phyloP scores from a whole-genome alignment of 2,329 filamentous ascomycete genomes.

The Colletotrichum lindemuthianum region DNA sequence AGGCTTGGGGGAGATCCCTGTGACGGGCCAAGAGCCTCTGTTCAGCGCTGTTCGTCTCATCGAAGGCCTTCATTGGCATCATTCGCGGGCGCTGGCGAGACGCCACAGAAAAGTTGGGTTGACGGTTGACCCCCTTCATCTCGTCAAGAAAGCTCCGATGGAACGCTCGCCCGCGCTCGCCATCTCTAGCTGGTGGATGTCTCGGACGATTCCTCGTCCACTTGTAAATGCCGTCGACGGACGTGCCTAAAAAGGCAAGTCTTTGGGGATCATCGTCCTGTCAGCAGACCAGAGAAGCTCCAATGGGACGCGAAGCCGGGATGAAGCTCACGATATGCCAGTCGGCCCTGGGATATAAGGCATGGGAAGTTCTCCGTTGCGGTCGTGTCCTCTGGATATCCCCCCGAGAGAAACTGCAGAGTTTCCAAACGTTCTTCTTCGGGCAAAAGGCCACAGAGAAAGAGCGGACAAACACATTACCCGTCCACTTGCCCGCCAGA shows the following conservation, averaged over 20 bases:
- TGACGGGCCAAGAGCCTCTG: conserved; percentile 14
- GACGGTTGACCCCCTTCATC: conserved; percentile 11
- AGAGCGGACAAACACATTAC: neutral
- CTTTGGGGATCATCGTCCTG: neutral
- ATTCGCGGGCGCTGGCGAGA: conserved; percentile 1
- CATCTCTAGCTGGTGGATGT: neutral
- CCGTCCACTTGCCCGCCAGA: neutral
- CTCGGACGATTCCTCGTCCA: conserved; percentile 12
- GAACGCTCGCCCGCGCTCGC: neutral
- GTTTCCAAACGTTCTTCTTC: neutral
- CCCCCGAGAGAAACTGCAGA: no score
- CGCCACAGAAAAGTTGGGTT: conserved; percentile 20
- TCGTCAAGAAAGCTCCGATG: conserved; percentile 5
- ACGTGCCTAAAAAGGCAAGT: neutral
- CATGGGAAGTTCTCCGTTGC: neutral
- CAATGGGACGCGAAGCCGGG: conserved; percentile 4
- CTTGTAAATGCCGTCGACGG: neutral
- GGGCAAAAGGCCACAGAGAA: no score
- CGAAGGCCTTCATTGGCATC: neutral
- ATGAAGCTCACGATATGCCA: neutral
- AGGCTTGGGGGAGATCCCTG: neutral
- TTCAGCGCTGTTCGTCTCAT: conserved; percentile 4
- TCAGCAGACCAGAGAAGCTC: conserved; percentile 7
- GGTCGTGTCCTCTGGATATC: no score
- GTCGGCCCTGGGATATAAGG: conserved; percentile 8